Conservation (phyloP, 2,329 filamentous ascomycete genomes). For the Stachybotrys echinatus region DNA sequence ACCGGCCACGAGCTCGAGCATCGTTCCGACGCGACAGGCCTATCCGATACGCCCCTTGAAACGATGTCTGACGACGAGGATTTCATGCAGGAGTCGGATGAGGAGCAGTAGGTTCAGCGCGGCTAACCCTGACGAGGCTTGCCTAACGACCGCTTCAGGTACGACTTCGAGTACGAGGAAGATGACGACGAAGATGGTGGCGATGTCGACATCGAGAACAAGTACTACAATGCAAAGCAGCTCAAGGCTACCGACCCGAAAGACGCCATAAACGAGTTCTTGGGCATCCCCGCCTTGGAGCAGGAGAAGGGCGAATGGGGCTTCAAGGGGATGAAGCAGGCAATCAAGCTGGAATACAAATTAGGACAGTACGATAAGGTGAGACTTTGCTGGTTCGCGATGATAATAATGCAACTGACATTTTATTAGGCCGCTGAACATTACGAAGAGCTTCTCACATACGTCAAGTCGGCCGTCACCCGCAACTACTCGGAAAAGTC, state of each 20-base stretch:
- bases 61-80: constrained; percentile 48
- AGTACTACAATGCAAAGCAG: constrained; percentile 99
- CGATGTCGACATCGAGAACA: constrained; percentile 96
- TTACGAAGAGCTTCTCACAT: constrained; percentile 91
- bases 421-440: constrained; percentile 72
- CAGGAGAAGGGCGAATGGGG: constrained; percentile 96
- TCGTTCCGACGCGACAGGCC: neutral
- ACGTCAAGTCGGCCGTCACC: constrained; percentile 94
- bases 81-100: constrained; percentile 43
- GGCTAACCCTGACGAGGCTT: constrained; percentile 1
- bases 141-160: constrained; percentile 40
- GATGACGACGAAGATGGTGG: constrained; percentile 83
- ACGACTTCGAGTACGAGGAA: constrained; percentile 96
- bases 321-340: constrained; percentile 96
- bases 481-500: constrained; percentile 99
- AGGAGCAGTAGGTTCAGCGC: constrained; percentile 31
- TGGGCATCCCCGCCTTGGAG: constrained; percentile 81
- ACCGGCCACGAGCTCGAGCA: neutral
- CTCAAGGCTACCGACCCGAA: constrained; percentile 82
- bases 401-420: constrained; percentile 9
- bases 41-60: neutral
- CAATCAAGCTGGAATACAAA: constrained; percentile 94
- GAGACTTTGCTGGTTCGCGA: neutral
- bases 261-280: constrained; percentile 85
- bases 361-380: constrained; percentile 85